phyloP scores from a whole-genome alignment of 768 basidiomycete genomes.

The Suillus plorans region DNA sequence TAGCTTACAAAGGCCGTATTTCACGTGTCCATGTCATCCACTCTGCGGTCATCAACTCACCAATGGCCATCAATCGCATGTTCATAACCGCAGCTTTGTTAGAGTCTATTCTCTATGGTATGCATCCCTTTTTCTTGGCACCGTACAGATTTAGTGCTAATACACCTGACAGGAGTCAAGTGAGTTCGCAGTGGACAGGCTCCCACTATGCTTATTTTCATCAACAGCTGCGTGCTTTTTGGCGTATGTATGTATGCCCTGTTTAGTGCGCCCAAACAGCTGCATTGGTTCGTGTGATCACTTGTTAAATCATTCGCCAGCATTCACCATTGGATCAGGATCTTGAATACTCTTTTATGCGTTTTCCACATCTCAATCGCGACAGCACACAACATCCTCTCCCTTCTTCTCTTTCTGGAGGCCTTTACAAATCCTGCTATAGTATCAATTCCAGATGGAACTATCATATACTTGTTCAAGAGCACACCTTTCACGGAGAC shows the following conservation, averaged over 20 bases:
- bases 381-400: slow-evolving; percentile 8
- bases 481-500: background rate
- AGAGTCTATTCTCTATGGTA: background rate
- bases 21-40: too few relatives aligned
- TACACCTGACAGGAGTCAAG: background rate
- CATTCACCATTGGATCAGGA: background rate
- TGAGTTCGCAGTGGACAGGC: background rate
- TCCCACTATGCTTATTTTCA: background rate
- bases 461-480: background rate
- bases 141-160: background rate
- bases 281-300: background rate
- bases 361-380: slow-evolving; percentile 7
- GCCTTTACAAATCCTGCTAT: background rate
- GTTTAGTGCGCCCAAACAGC: background rate
- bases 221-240: background rate
- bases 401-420: background rate
- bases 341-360: background rate
- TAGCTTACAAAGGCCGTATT: too few relatives aligned
- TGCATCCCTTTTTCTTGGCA: background rate
- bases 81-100: background rate
- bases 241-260: background rate
- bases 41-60: background rate
- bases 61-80: background rate
- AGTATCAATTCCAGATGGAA: background rate
- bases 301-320: background rate